Base-by-base conservation (phyloP, 345 rosid species). In the Salix udensis region DNA sequence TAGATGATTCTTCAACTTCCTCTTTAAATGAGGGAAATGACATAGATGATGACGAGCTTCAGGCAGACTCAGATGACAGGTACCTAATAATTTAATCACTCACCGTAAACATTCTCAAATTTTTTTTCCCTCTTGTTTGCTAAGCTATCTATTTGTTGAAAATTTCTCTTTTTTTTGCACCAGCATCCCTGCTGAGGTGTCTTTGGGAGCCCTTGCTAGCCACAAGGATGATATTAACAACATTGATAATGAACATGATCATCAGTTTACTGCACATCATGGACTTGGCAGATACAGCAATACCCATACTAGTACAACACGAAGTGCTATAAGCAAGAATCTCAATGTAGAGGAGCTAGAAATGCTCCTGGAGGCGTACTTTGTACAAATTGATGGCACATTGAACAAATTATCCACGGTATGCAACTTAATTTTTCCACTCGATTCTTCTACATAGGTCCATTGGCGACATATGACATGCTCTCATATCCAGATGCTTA, bases 291-390 rank as follows among this genome's bases (percentile, higher is more conserved):
- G 88, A 74, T 88, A 68, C 48, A 88, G 92, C 84, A 91, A 87
- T 75, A 88, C 92, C 26, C 87, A 6, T 71, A 78, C 96, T 18
- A 89, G 96, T 72, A 84, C 94, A 73, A 87, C 89, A 42, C 81
- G 79, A 39, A 91, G 97, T 85, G 88, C 88, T 26, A 83, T 86
- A 73, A 86, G 88, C 85, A 89, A 96, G 83, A 85, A 85, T 24
- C 88, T 93, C 66, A 91, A 91, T 78, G 92, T 91, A 3, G 94
- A 93, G 83, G 99, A 96, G 82, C 96, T 96, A 36, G 99, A 93
- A 79, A 96, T 93, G 99, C 97, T 96, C 70, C 76, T 93, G 85
- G 99, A 96, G 83, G 97, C 98, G n/a, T 93, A 93, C 78, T 93
- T 96, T 60, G 96, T 93, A 72, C 99, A 92, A 74, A 87, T 93